Conservation (phyloP, 2,329 filamentous ascomycete species). For the Fusarium metavorans region DNA sequence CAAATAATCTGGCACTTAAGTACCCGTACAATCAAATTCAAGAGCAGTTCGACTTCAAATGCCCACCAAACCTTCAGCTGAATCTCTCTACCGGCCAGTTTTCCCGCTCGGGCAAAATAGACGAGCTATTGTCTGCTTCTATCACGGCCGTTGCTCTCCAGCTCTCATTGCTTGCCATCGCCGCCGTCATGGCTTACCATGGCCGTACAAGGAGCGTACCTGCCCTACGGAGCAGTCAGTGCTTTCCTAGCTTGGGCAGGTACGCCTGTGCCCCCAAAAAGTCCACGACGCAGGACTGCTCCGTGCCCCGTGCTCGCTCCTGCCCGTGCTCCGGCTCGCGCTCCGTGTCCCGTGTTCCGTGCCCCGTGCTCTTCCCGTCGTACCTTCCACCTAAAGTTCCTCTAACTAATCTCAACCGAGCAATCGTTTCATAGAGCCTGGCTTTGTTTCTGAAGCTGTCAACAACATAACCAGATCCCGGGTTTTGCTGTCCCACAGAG, state of each 20-base stretch:
- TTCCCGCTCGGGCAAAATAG: background rate
- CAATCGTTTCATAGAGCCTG: background rate
- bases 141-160: background rate
- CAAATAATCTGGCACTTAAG: background rate
- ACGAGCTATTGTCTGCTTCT: background rate
- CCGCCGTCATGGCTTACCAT: background rate
- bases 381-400: slow-evolving; percentile 34
- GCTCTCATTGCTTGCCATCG: background rate
- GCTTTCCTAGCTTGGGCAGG: slow-evolving; percentile 38
- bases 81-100: background rate
- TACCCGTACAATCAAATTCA: background rate
- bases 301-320: slow-evolving; percentile 30
- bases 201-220: background rate
- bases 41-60: background rate
- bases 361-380: slow-evolving; percentile 21
- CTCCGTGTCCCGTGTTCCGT: slow-evolving; percentile 33
- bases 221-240: slow-evolving; percentile 18
- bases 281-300: slow-evolving; percentile 6
- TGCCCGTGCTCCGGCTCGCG: slow-evolving; percentile 32
- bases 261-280: slow-evolving; percentile 19
- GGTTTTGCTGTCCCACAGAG: background rate
- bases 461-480: background rate
- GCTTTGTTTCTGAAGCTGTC: background rate
- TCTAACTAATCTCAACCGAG: slow-evolving; percentile 26
- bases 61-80: background rate